These are phyloP conservation scores for Murraya paniculata DNA, from an alignment of 345 rosid species.

Conservation along the genomic window DNA sequence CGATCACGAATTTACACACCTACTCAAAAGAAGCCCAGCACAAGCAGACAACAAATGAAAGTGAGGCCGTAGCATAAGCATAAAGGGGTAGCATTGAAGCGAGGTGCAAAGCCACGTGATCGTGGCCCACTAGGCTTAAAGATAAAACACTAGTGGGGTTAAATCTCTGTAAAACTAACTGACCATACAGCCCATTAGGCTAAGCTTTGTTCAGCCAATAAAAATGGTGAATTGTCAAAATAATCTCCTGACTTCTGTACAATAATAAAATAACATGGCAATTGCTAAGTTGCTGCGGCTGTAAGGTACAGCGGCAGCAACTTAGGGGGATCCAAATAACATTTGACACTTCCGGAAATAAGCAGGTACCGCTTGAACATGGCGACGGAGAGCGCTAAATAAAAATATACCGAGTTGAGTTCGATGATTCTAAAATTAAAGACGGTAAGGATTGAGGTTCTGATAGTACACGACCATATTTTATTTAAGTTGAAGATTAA, in stretches of 20 bases:
- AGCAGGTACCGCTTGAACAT: neutral
- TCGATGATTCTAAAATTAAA: neutral
- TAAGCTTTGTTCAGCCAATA: no score
- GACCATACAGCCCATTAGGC: neutral
- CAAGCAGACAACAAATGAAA: no score
- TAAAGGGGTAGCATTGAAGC: neutral
- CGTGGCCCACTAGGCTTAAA: neutral
- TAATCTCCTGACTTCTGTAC: neutral
- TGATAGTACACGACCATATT: no score
- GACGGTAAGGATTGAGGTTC: neutral
- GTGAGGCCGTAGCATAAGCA: no score
- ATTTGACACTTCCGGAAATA: no score
- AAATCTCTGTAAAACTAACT: no score
- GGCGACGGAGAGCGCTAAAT: neutral
- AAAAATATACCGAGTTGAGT: neutral
- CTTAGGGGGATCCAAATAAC: no score
- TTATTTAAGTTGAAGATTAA: neutral
- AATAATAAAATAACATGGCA: neutral
- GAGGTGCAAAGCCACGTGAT: slow-evolving; percentile 20
- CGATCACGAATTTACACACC: no score
- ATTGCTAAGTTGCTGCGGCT: no score
- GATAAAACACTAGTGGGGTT: neutral
- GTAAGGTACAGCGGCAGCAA: no score
- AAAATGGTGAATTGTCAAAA: neutral
- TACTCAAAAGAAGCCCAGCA: neutral